Conservation (phyloP, 1,284 basidiomycete genomes). For the Peniophora sp. region DNA sequence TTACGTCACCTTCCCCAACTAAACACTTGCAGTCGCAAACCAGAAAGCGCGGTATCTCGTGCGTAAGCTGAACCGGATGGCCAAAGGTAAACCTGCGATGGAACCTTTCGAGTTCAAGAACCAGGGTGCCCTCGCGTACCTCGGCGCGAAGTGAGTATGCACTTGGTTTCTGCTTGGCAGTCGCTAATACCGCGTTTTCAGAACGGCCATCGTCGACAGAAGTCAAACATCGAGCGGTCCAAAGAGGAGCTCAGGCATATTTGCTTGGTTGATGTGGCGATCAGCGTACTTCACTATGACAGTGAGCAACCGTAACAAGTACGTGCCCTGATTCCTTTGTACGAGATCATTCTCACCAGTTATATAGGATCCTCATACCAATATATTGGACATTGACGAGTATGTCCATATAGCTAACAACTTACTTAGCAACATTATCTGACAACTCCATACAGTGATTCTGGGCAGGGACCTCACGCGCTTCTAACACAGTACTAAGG, state of each 20-base stretch:
- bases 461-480: slow-evolving; percentile 77
- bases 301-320: slow-evolving; percentile 68
- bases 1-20: neutral
- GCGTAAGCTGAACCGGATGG: slow-evolving; percentile 60
- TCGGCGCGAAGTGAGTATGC: slow-evolving; percentile 59
- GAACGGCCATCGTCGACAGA: slow-evolving; percentile 74
- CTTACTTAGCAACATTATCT: neutral
- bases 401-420: neutral
- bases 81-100: slow-evolving; percentile 29
- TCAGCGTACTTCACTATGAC: slow-evolving; percentile 78
- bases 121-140: slow-evolving; percentile 72
- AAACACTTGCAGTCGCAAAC: slow-evolving; percentile 52
- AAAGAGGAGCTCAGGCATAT: slow-evolving; percentile 55
- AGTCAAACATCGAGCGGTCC: slow-evolving; percentile 43
- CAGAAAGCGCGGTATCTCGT: slow-evolving; percentile 74
- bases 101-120: slow-evolving; percentile 64
- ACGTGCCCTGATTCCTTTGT: slow-evolving; percentile 5
- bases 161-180: neutral
- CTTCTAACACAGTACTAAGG: slow-evolving; percentile 42
- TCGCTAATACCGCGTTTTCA: slow-evolving; percentile 15
- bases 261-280: slow-evolving; percentile 78
- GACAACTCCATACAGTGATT: slow-evolving; percentile 34
- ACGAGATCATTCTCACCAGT: neutral
- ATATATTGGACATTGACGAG: slow-evolving; percentile 45
- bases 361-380: slow-evolving; percentile 57